Conservation (phyloP, 768 basidiomycete genomes). For the Mycena capillaripes region DNA sequence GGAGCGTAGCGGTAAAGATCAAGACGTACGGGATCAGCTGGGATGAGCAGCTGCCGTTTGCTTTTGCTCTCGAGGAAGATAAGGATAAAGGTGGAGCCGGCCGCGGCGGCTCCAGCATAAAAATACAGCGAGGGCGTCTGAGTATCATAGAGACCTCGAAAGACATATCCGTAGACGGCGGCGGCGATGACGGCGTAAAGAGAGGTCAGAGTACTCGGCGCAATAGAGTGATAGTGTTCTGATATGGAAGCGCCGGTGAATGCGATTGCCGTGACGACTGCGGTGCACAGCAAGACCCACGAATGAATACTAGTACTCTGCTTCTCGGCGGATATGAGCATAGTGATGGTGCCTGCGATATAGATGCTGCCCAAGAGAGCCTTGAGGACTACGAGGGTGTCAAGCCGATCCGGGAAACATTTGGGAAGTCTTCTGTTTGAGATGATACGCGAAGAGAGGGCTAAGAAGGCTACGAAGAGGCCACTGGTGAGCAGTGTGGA, state of each 20-base stretch:
- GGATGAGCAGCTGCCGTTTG: conserved; percentile 10
- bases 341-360: not conserved
- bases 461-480: not conserved
- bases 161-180: conserved; percentile 6
- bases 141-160: not conserved
- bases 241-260: not conserved
- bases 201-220: not conserved
- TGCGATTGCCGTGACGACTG: not conserved
- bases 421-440: conserved; percentile 6
- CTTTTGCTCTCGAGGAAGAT: conserved; percentile 23
- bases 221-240: conserved; percentile 13
- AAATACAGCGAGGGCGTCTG: not conserved
- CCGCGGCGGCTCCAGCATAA: not conserved
- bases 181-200: not conserved
- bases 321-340: not conserved
- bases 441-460: not conserved
- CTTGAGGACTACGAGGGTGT: conserved; percentile 7
- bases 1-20: no score
- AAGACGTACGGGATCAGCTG: conserved; percentile 12
- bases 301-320: no score
- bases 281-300: not conserved
- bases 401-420: conserved; percentile 7
- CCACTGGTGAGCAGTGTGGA: not conserved
- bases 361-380: not conserved
- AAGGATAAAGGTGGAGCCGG: conserved; percentile 1